Conservation (phyloP, 2,329 filamentous ascomycete genomes). For the Coniochaeta prunicola region DNA sequence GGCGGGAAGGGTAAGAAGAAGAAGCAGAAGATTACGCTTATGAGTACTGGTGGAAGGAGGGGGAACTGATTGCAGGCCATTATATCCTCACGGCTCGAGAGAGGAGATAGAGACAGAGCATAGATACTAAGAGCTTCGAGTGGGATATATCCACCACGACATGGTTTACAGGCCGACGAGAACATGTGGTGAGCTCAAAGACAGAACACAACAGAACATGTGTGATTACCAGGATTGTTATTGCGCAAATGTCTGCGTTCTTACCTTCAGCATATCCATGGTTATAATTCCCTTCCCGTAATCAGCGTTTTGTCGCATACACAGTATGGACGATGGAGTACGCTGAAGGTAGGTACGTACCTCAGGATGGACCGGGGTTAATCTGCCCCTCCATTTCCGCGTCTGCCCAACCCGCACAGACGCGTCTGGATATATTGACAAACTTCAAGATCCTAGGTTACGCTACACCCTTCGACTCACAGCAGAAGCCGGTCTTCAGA, state of each 20-base stretch:
- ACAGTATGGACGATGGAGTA: too few species aligned
- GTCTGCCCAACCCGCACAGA: slow-evolving; percentile 1
- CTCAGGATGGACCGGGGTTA: not conserved
- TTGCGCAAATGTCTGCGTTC: too few species aligned
- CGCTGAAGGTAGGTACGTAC: too few species aligned
- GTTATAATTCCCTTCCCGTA: too few species aligned
- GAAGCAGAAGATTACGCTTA: slow-evolving; percentile 65
- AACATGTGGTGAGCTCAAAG: too few species aligned
- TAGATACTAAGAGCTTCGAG: not conserved
- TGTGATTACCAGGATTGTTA: too few species aligned
- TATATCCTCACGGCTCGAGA: too few species aligned
- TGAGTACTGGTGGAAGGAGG: slow-evolving; percentile 55
- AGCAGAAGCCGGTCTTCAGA: slow-evolving; percentile 1
- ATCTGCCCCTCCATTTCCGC: not conserved
- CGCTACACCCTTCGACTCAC: not conserved
- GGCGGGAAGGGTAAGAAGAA: slow-evolving; percentile 54
- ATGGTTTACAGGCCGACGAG: not conserved
- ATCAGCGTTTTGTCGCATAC: too few species aligned
- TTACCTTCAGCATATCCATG: too few species aligned
- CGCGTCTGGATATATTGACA: slow-evolving; percentile 1
- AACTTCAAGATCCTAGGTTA: not conserved
- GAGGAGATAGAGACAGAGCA: not conserved
- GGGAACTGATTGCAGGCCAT: not conserved
- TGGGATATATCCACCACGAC: too few species aligned
- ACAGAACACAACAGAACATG: too few species aligned